Conservation (phyloP, 768 basidiomycete species). For the Suillus sp. region DNA sequence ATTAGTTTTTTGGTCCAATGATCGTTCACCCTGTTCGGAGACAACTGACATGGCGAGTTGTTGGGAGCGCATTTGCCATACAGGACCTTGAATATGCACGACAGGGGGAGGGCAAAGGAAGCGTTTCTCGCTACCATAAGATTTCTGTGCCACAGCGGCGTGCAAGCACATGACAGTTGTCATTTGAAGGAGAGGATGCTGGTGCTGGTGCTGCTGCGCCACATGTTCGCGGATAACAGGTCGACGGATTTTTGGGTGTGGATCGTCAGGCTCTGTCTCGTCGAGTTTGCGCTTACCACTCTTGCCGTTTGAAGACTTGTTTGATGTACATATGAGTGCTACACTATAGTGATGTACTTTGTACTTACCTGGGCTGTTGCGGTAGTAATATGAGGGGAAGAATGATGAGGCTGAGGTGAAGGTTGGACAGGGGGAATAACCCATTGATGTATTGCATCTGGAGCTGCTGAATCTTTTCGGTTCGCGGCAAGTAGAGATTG, state of each 20-base stretch:
- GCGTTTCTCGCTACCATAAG: conserved; percentile 93
- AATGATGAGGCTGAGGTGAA: conserved; percentile 33
- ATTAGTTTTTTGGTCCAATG: conserved; percentile 82
- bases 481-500: conserved; percentile 40
- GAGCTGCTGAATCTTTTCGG: conserved; percentile 34
- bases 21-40: conserved; percentile 79
- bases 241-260: conserved; percentile 78
- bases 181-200: conserved; percentile 79
- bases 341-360: conserved; percentile 25
- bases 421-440: conserved; percentile 27
- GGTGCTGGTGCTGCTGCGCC: conserved; percentile 54
- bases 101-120: conserved; percentile 93
- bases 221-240: conserved; percentile 84
- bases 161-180: conserved; percentile 89
- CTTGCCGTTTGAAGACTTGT: conserved; percentile 37
- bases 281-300: conserved; percentile 79
- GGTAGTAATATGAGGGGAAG: conserved; percentile 30
- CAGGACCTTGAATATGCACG: conserved; percentile 89
- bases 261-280: conserved; percentile 56
- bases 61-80: conserved; percentile 80
- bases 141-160: conserved; percentile 94
- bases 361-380: conserved; percentile 43
- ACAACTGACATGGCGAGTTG: conserved; percentile 86
- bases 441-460: conserved; percentile 42
- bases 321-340: conserved; percentile 17